Evolutionary conservation across 768 basidiomycete genomes (phyloP).

Genomic region (Rhodosporidiobolus sp.): DNA sequence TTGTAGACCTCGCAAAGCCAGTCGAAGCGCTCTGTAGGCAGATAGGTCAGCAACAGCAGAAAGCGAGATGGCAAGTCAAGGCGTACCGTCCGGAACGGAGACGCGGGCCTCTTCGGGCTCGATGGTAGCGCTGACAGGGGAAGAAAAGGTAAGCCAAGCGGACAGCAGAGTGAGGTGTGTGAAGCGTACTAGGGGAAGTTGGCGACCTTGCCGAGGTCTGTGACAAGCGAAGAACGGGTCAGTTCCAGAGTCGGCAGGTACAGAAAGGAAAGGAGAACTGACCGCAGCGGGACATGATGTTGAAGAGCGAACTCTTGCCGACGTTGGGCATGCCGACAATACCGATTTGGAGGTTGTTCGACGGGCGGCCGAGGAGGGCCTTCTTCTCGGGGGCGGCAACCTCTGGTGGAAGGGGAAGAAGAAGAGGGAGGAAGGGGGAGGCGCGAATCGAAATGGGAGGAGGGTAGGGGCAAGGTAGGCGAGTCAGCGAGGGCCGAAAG

Average conservation of each 20-base stretch:
- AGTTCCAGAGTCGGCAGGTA: background rate
- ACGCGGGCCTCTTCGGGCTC: conserved; percentile 61
- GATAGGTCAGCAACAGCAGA: background rate
- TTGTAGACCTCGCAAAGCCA: conserved; percentile 92
- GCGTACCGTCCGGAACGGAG: conserved; percentile 72
- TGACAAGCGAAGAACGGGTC: background rate
- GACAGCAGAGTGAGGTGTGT: background rate
- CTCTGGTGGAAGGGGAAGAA: conserved; percentile 47
- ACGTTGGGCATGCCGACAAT: conserved; percentile 78
- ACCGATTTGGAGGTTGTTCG: conserved; percentile 97
- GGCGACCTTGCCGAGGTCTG: conserved; percentile 52
- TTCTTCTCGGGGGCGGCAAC: conserved; percentile 74
- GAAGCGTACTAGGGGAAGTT: conserved; percentile 78
- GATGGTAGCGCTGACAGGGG: conserved; percentile 28
- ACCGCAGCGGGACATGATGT: conserved; percentile 88
- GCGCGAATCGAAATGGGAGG: too few relatives aligned
- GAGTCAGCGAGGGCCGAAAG: too few relatives aligned
- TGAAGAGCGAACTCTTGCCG: conserved; percentile 99
- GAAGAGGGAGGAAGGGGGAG: background rate
- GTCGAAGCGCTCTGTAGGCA: conserved; percentile 64
- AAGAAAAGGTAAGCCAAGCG: background rate
- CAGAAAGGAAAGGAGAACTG: conserved; percentile 36
- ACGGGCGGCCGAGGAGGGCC: conserved; percentile 77
- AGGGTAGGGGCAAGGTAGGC: fast-evolving
- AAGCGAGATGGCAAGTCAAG: fast-evolving